Evolutionary conservation across 805 yeast species (phyloP), one percentile per base, ranked within the genome.

Genomic region (Kodamaea lidongshanica): DNA sequence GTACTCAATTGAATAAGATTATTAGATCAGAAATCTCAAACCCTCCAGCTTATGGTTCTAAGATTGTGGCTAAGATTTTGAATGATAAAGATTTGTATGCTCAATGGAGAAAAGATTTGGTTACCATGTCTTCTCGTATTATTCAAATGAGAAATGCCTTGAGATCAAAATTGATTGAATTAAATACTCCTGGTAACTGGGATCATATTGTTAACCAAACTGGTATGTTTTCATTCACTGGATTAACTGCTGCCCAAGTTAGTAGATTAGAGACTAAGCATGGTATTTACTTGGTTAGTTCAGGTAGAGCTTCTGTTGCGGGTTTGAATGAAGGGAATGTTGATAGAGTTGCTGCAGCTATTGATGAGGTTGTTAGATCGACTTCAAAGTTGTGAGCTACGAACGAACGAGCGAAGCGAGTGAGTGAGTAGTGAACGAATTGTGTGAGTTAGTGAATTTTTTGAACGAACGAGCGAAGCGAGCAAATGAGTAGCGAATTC

Each of bases 141-240:
- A 65, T 62, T 39, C 57, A 68, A 45, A 88, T 87, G 95, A 80
- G 97, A 64, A 52, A 61, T 18, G 70, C 67, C 12, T 70, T 89
- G 48, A 72, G 78, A 52, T 67, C 65, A 33, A 69, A 70, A 37
- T 70, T 89, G 38, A 71, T 70, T 29, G 56, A 59, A 31, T 72
- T 84, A 39, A 44, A 49, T 12, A 86, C 97, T 14, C 95, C 95
- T 17, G 96, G 95, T 27, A 73, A 67, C 46, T 89, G 97, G 97
- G 81, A 76, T 44, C 97, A 89, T 61, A 84, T 89, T 48, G 79
- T 77, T 27, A 67, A 69, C 41, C 98, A 92, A 67, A 81, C 84
- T 39, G 98, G 98, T 46, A 89, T 89, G 97, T 89, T 89, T 56
- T 86, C 95, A 19, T 89, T 79, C 64, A 89, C 97, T 17, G 98